Base-by-base conservation (phyloP, 2,329 filamentous ascomycete species). In the Chaetomiaceae sp. region DNA sequence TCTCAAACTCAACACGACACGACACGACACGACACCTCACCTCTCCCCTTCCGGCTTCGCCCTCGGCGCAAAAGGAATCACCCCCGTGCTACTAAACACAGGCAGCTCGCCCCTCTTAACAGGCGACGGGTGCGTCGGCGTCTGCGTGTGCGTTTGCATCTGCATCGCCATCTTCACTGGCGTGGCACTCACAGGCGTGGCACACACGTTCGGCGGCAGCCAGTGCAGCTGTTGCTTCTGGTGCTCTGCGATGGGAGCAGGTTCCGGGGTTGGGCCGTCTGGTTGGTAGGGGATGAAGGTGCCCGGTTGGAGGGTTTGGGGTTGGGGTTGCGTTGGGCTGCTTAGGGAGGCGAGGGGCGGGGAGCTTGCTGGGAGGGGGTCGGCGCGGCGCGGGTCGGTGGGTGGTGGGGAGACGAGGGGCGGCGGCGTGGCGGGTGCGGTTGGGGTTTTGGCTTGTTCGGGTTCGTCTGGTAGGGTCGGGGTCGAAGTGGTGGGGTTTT, bases 261-360 rank as follows among this genome's bases (percentile, higher is more conserved):
- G 14, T 73, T 19, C 8, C 19, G 77, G 69, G 0, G 66, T 54
- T 1, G 76, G 73, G 0, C 78, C 79, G n/a, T 78, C 72, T 0
- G 79, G 77, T 52, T 81, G 75, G 55, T 81, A 81, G 0, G 71
- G 70, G 20, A 82, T 68, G 54, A 82, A 82, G 19, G 75, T 60
- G 44, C 25, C 76, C 71, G 1, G 60, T 57, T 4, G 58, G 43
- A 14, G 54, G 33, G 13, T 55, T 6, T 10, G 47, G 47, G 7
- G 21, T 5, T 5, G 42, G 17, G 8, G 30, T 25, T 27, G 23
- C 33, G 39, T n/a, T 17, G 47, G 47, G 25, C 47, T 50, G 47
- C 53, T 20, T 54, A 55, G 25, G 34, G 19, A 23, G 21, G 49
- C 39, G 23, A 45, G 45, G 4, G 53, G 53, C 6, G 54, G 48